phyloP scores from a whole-genome alignment of 371 early-diverging fungal genomes.

The Rhizopus stolonifer region DNA sequence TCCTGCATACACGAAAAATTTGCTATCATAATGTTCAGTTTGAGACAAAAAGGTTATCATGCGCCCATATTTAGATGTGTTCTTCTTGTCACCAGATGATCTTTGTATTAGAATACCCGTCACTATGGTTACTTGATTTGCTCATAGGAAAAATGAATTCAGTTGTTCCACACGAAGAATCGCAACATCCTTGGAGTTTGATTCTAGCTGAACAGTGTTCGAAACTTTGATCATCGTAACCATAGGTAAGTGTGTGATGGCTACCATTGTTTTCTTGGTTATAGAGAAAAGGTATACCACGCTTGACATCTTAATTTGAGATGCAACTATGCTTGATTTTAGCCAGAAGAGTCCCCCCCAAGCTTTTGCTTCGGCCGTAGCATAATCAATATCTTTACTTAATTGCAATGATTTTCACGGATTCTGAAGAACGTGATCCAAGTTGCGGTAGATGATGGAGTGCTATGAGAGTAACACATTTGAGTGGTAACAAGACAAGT shows the following conservation, averaged over 20 bases:
- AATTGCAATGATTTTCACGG: conserved; percentile 77
- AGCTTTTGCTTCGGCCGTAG: conserved; percentile 94
- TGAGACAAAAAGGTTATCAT: conserved; percentile 77
- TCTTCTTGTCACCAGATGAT: conserved; percentile 96
- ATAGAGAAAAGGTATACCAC: conserved; percentile 95
- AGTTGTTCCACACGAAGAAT: conserved; percentile 95
- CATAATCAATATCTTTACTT: conserved; percentile 89
- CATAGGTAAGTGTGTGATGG: conserved; percentile 85
- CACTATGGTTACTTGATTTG: conserved; percentile 79
- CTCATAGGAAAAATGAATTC: conserved; percentile 95
- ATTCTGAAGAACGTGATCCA: conserved; percentile 81
- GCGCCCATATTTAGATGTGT: conserved; percentile 91
- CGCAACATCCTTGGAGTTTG: conserved; percentile 86
- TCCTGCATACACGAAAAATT: conserved; percentile 81
- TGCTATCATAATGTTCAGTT: conserved; percentile 68
- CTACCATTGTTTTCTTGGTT: conserved; percentile 82
- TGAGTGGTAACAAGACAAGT: conserved; percentile 61
- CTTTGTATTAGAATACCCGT: conserved; percentile 89
- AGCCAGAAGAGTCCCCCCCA: conserved; percentile 87
- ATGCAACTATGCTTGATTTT: conserved; percentile 41
- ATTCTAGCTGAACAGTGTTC: conserved; percentile 94
- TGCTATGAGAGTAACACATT: conserved; percentile 83
- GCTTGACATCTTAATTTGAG: conserved; percentile 89
- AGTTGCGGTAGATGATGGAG: conserved; percentile 84
- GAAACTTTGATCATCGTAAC: conserved; percentile 97